Evolutionary conservation across 345 rosid genomes (phyloP).

Genomic region (Corchorus capsularis): DNA sequence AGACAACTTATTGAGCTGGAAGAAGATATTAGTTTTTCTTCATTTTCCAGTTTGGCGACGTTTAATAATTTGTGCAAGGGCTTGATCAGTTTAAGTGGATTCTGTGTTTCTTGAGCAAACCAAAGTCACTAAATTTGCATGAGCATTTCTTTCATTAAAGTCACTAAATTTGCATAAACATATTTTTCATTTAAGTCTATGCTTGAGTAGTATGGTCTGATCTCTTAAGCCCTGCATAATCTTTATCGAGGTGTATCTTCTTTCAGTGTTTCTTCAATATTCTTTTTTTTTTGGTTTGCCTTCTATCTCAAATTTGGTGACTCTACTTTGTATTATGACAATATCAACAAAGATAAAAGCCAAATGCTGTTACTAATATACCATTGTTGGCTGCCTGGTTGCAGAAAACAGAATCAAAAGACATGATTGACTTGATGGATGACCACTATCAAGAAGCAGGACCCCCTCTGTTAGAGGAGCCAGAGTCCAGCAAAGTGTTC

Average conservation of each 20-base stretch:
- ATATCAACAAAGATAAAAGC: background rate
- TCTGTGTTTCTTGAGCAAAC: background rate
- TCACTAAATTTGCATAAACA: conserved; percentile 1
- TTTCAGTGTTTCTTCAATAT: background rate
- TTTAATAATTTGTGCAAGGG: background rate
- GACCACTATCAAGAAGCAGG: conserved; percentile 7
- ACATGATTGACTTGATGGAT: background rate
- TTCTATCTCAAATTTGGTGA: conserved; percentile 2
- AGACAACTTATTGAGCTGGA: background rate
- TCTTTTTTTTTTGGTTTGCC: conserved; percentile 3
- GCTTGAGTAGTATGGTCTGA: background rate
- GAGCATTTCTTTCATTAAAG: background rate
- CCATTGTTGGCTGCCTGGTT: background rate
- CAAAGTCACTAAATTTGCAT: conserved; percentile 7
- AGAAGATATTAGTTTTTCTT: background rate
- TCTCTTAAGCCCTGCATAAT: background rate
- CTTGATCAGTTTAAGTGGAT: background rate
- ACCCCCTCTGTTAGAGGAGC: conserved; percentile 1
- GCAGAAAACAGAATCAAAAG: conserved; percentile 11
- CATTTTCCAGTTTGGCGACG: background rate
- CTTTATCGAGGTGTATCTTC: background rate
- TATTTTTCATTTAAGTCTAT: background rate
- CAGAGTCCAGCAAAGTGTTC: background rate
- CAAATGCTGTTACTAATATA: background rate
- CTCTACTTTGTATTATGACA: background rate